Base-by-base conservation (phyloP, 2,329 filamentous ascomycete genomes). In the Aspergillus udagawae region DNA sequence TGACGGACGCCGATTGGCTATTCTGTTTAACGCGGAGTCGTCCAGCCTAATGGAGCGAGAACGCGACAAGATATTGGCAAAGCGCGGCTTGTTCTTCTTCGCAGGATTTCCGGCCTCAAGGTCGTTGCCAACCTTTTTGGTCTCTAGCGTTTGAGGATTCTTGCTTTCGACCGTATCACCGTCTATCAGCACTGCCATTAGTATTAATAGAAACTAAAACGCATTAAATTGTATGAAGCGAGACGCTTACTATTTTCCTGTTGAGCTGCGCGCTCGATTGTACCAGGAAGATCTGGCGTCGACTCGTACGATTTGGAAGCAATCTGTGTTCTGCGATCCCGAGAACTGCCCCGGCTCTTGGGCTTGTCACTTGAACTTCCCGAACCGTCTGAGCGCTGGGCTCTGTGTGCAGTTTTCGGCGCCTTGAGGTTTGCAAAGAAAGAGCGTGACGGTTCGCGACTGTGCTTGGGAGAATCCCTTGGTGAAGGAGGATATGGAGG, bases 381-480 rank as follows among this genome's bases (percentile, higher is more conserved):
- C 10, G 71, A 74, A 44, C 70, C 66, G 56, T 79, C 77, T 21
- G 76, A 77, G 35, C 67, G 65, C 38, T 77, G 74, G 35, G 76
- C 60, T 55, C 68, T 70, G 52, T 79, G 76, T 1, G 75, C 76
- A 12, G 76, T 74, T 60, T 77, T 77, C 3, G 76, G 76, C 5
- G 77, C 77, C 65, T 78, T 79, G 47, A 80, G 67, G 55, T 73
- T 79, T 12, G 76, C 74, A 57, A 80, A 79, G 55, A 80, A 79
- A 3, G 76, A 78, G 51, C 73, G 75, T 3, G 77, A 80, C 3
- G 72, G 65, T 59, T 80, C 77, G 55, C 77, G 74, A 14, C 65
- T 66, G 59, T 79, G 77, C 57, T 75, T 77, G 14, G 68, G 63
- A 6, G 72, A 62, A 49, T 76, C 69, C 60, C 71, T 74, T 9